Base-by-base conservation (phyloP, 2,329 filamentous ascomycete genomes). In the Trichoderma atrobrunneum region DNA sequence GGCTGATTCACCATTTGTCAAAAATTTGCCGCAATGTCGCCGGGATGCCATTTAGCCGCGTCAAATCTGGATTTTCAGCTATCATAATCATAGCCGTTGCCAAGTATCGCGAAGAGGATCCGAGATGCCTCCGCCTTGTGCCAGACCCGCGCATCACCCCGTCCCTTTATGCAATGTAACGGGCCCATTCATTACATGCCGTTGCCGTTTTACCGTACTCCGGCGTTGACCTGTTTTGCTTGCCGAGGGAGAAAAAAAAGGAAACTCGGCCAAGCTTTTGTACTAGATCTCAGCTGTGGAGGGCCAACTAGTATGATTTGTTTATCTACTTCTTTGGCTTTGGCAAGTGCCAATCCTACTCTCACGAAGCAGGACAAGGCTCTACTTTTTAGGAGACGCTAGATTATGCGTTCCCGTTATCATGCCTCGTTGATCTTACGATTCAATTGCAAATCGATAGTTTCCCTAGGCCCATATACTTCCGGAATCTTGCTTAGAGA, bases 21-120 rank as follows among this genome's bases (percentile, higher is more conserved):
- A 69, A 24, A 54, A 69, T 18, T 14, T 32, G 36, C 56, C 56
- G 65, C 51, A 57, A 51, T 69, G 56, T 61, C 56, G 56, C 65
- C 65, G 65, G 34, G 51, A 4, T 28, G 48, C 56, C 56, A 69
- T 69, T 60, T 69, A 69, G 65, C 65, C 65, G 65, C 36, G 21
- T 68, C 26, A 14, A 5, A 34, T 51, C 7, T 8, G 54, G 8
- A 24, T 60, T 24, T 60, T 68, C 65, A 68, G 36, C 54, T 60
- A 4, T 62, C 36, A 14, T 39, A 1, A 26, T 21, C 54, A 59
- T 21, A 32, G 54, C n/a, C 18, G 26, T 30, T 60, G 36, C 26
- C 54, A 12, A 28, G 14, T 11, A 26, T 69, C 28, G 11, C 43
- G 32, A 39, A 39, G 34, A 68, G 34, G 24, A 60, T 21, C 43